A percentile compares a stretch with the other conserved stretches of the same genome.
These are phyloP conservation scores for Heimioporus sp. DNA, from an alignment of 768 basidiomycete species.

Conservation along the genomic window DNA sequence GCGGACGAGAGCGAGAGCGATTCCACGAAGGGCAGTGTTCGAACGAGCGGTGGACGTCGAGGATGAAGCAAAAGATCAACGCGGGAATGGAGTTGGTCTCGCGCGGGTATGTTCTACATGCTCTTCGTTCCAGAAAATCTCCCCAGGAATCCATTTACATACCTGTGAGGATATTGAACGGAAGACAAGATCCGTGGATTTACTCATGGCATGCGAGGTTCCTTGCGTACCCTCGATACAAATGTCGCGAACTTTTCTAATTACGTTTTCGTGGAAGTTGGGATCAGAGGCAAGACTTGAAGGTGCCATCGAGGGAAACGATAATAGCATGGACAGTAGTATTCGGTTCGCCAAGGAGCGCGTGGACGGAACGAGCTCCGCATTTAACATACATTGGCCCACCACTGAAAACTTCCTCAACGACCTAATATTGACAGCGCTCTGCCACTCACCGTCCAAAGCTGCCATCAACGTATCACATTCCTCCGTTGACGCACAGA, in stretches of 20 bases:
- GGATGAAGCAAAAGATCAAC: slow-evolving; percentile 75
- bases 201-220: slow-evolving; percentile 58
- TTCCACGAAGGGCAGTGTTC: slow-evolving; percentile 63
- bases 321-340: slow-evolving; percentile 54
- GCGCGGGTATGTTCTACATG: slow-evolving; percentile 15
- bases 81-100: slow-evolving; percentile 29
- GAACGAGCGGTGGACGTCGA: slow-evolving; percentile 72
- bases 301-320: slow-evolving; percentile 54
- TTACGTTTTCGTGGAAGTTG: slow-evolving; percentile 44
- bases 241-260: slow-evolving; percentile 44
- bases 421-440: background rate
- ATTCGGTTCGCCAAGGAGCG: slow-evolving; percentile 60
- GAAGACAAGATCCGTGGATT: slow-evolving; percentile 56
- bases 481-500: slow-evolving; percentile 51
- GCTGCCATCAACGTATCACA: slow-evolving; percentile 51
- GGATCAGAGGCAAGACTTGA: slow-evolving; percentile 54
- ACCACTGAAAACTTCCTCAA: slow-evolving; percentile 43
- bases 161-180: slow-evolving; percentile 36
- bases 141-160: slow-evolving; percentile 10
- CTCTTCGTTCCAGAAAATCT: background rate
- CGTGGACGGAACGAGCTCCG: slow-evolving; percentile 49
- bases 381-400: slow-evolving; percentile 44
- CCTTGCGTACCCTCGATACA: slow-evolving; percentile 52
- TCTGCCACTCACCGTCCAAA: slow-evolving; percentile 51
- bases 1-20: slow-evolving; percentile 55